These are phyloP conservation scores for Erysimum cheiri DNA, from an alignment of 441 rosid genomes.

Conservation along the genomic window DNA sequence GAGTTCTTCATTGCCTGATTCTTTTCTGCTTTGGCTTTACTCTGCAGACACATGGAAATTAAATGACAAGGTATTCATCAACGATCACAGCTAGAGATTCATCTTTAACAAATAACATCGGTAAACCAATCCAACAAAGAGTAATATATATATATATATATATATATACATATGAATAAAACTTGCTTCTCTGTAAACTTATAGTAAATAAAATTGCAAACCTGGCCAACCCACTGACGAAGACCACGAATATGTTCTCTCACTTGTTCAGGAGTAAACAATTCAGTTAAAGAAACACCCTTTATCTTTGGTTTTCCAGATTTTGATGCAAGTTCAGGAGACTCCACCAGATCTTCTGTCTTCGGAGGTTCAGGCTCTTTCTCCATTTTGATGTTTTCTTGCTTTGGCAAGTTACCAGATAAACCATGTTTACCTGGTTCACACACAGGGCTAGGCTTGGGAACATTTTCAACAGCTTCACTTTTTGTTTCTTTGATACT, in stretches of 20 bases:
- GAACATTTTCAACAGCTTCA: slow-evolving; percentile 56
- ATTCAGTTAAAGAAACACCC: slow-evolving; percentile 95
- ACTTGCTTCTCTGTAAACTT: slow-evolving; percentile 8
- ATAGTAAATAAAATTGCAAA: slow-evolving; percentile 37
- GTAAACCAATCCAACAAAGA: slow-evolving; percentile 9
- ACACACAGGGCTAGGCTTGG: slow-evolving; percentile 52
- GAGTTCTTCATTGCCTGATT: slow-evolving; percentile 94
- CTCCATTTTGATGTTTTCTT: slow-evolving; percentile 61
- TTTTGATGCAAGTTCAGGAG: slow-evolving; percentile 64
- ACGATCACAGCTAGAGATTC: slow-evolving; percentile 16
- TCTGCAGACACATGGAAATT: slow-evolving; percentile 55
- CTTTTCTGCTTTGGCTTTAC: slow-evolving; percentile 95
- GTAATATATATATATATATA: neutral
- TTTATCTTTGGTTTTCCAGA: slow-evolving; percentile 96
- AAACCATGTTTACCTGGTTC: slow-evolving; percentile 52
- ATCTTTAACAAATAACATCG: slow-evolving; percentile 26
- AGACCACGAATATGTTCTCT: slow-evolving; percentile 93
- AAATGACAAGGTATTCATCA: slow-evolving; percentile 30
- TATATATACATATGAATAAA: neutral
- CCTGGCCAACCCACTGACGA: slow-evolving; percentile 99
- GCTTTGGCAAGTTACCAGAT: slow-evolving; percentile 49
- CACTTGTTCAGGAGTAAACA: slow-evolving; percentile 99
- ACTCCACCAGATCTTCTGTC: slow-evolving; percentile 60
- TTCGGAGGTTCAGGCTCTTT: slow-evolving; percentile 59
- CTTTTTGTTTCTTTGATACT: slow-evolving; percentile 53